Evolutionary conservation across 2,329 filamentous ascomycete species (phyloP).

Genomic region (Rutstroemia sydowiana): DNA sequence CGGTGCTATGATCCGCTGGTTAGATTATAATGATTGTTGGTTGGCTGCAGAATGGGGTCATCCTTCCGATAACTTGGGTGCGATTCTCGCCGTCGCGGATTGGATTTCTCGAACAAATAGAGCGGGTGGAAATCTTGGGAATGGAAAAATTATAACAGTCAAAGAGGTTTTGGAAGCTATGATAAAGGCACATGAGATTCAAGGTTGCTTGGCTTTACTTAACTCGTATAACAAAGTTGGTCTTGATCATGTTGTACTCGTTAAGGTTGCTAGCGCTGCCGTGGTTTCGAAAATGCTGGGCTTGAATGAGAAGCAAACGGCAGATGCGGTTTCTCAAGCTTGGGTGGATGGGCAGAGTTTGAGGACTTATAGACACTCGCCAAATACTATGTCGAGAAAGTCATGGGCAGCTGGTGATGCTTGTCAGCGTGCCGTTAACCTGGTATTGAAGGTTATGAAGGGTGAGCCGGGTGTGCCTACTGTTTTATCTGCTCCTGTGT

Average conservation of each 20-base stretch:
- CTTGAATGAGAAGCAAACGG: conserved; percentile 80
- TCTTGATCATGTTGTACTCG: conserved; percentile 92
- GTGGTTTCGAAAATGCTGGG: conserved; percentile 95
- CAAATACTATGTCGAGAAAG: conserved; percentile 99
- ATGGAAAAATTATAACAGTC: conserved; percentile 81
- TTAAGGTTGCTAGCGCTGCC: conserved; percentile 93
- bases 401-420: conserved; percentile 98
- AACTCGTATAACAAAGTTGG: conserved; percentile 99
- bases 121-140: conserved; percentile 69
- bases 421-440: conserved; percentile 89
- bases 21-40: conserved; percentile 99
- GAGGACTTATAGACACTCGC: conserved; percentile 93
- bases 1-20: conserved; percentile 96
- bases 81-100: conserved; percentile 92
- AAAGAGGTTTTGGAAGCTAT: conserved; percentile 91
- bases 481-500: conserved; percentile 83
- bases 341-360: conserved; percentile 96
- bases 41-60: conserved; percentile 98
- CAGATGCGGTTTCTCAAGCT: conserved; percentile 91
- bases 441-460: conserved; percentile 83
- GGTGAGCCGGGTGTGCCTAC: conserved; percentile 89
- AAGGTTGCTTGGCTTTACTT: conserved; percentile 91
- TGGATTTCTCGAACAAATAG: conserved; percentile 91
- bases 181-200: conserved; percentile 99
- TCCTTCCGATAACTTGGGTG: conserved; percentile 94